phyloP scores from a whole-genome alignment of 495 filamentous ascomycete species.

The Penicillium nucicola region DNA sequence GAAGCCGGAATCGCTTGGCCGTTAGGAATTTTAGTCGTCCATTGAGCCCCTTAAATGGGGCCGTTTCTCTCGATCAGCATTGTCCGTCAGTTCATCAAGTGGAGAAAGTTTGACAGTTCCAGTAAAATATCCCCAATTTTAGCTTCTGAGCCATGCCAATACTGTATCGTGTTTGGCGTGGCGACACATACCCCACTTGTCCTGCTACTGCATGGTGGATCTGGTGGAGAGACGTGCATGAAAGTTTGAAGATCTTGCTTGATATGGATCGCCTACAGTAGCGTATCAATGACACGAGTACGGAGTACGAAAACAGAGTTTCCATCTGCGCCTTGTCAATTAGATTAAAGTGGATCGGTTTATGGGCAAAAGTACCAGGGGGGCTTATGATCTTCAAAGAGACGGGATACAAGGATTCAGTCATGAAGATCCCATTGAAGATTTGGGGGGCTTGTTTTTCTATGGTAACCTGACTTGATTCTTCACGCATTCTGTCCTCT shows the following conservation, averaged over 20 bases:
- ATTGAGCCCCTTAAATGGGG: neutral
- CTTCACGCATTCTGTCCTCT: neutral
- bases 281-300: neutral
- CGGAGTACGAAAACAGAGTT: too few species aligned
- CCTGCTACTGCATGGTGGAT: neutral
- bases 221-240: neutral
- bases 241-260: neutral
- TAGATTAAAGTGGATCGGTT: too few species aligned
- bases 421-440: neutral
- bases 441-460: neutral
- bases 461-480: neutral
- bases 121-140: neutral
- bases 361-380: neutral
- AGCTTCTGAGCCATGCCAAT: neutral
- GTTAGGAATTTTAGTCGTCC: neutral
- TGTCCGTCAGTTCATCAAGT: neutral
- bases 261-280: neutral
- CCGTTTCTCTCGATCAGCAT: neutral
- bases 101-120: neutral
- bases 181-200: neutral
- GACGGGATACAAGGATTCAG: neutral
- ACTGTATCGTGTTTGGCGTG: slow-evolving; percentile 1
- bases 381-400: neutral
- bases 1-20: too few species aligned
- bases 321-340: too few species aligned